Evolutionary conservation across 257 asterid genomes (phyloP), one percentile per base, ranked within the genome.

Genomic region (Anisodus acutangulus): DNA sequence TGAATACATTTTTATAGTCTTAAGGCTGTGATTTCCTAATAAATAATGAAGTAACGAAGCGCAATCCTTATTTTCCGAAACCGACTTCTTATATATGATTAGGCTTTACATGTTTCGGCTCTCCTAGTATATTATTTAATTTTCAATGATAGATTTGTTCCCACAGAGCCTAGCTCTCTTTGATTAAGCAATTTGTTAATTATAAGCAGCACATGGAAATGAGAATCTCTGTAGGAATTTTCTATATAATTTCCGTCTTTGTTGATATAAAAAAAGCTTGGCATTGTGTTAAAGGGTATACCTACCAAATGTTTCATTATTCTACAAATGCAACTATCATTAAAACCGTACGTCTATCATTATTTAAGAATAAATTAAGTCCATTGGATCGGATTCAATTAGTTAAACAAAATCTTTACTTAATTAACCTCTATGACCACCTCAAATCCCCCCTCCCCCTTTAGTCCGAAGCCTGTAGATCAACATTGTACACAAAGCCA

Each of bases 171-270:
- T 47, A 74, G 6, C 11, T 74, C 43, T 74, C 60, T 74, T 31
- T 45, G 57, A 47, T 49, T 16, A 49, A 74, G 17, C 15, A 9
- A 71, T 16, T 41, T 17, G 51, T 47, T 71, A 2, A 60, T 82
- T 79, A 74, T 78, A 81, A 59, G 43, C 69, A 55, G 92, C 96
- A 91, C 93, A 92, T 93, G 94, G 89, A 82, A 47, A 31, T 31
- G 35, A 31, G 35, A 31, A 31, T 31, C 35, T 31, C 76, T 84
- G 22, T 39, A 35, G 51, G 55, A 83, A 81, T 86, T 45, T 26
- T 62, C 15, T 68, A 69, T 37, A 64, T 72, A 3, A 9, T 57
- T 39, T 66, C 31, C 68, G 1, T 54, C 47, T 63, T 66, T 71
- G 58, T 69, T 69, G 26, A 8, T 39, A 39, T 71, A 63, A 35